Conservation (phyloP, 1,139 yeast species). For the Magnusiomyces tetraspermus region DNA sequence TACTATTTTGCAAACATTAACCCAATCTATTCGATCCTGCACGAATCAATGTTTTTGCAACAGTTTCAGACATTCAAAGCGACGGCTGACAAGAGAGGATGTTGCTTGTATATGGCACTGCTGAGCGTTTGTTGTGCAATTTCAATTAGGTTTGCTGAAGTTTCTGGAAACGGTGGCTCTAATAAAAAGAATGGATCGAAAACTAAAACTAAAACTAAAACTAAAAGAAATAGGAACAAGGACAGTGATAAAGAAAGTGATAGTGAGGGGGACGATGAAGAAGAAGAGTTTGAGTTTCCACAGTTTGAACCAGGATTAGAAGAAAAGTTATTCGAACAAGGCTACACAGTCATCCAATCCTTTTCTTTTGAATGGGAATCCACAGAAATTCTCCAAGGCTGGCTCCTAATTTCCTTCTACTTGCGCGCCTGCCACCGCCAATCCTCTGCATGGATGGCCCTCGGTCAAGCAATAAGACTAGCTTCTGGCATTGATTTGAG, state of each 20-base stretch:
- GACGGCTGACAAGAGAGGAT: constrained; percentile 21
- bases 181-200: too few species aligned
- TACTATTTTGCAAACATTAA: constrained; percentile 45
- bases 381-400: constrained; percentile 53
- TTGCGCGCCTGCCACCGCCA: constrained; percentile 51
- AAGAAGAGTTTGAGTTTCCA: constrained; percentile 24
- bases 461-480: constrained; percentile 48
- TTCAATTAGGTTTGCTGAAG: constrained; percentile 46
- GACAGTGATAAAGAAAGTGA: too few species aligned
- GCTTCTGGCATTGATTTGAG: constrained; percentile 48
- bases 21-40: constrained; percentile 46
- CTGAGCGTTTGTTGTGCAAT: constrained; percentile 44
- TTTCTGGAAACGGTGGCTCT: too few species aligned
- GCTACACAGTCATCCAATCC: constrained; percentile 40
- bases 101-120: constrained; percentile 44
- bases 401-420: constrained; percentile 49
- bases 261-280: too few species aligned
- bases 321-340: constrained; percentile 44
- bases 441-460: constrained; percentile 44
- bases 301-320: constrained; percentile 38
- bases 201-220: too few species aligned
- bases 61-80: constrained; percentile 39
- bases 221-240: too few species aligned
- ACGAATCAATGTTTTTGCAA: constrained; percentile 46
- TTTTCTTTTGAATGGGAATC: constrained; percentile 61